Evolutionary conservation across 257 asterid species (phyloP).

Genomic region (Salvia splendens): DNA sequence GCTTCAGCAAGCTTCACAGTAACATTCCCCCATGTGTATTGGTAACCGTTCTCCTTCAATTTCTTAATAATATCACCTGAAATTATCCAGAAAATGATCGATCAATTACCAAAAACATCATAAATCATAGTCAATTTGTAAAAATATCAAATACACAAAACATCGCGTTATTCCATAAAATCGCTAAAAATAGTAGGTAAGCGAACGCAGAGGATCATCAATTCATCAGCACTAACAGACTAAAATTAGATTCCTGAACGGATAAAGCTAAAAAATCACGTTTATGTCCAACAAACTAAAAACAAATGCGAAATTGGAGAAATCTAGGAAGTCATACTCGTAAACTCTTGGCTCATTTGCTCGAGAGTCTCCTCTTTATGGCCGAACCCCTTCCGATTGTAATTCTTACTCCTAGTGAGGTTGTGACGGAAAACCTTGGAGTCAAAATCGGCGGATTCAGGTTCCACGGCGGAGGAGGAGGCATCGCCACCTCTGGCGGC

Average conservation of each 20-base stretch:
- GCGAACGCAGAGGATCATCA: constrained; percentile 17
- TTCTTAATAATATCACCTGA: constrained; percentile 87
- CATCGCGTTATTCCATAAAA: not conserved
- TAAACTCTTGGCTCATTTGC: constrained; percentile 74
- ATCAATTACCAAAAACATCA: constrained; percentile 16
- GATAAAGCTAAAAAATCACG: not conserved
- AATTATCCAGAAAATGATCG: constrained; percentile 26
- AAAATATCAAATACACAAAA: not conserved
- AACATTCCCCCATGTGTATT: constrained; percentile 90
- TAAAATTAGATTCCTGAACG: not conserved
- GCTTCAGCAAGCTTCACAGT: constrained; percentile 92
- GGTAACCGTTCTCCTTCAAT: constrained; percentile 76
- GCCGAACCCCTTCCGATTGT: constrained; percentile 92
- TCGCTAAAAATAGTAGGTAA: constrained; percentile 8
- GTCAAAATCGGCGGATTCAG: constrained; percentile 60
- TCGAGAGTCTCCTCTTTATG: constrained; percentile 71
- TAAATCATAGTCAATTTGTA: too few relatives aligned
- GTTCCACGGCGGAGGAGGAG: constrained; percentile 44
- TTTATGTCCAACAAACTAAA: constrained; percentile 8
- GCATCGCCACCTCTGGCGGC: constrained; percentile 54
- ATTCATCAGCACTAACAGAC: constrained; percentile 3
- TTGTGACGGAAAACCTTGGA: constrained; percentile 78
- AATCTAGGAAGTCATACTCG: constrained; percentile 53
- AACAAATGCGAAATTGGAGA: not conserved
- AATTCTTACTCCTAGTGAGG: constrained; percentile 87